Evolutionary conservation across 179 eudicot genomes (phyloP).

Genomic region (Sideroxylon spinosum): DNA sequence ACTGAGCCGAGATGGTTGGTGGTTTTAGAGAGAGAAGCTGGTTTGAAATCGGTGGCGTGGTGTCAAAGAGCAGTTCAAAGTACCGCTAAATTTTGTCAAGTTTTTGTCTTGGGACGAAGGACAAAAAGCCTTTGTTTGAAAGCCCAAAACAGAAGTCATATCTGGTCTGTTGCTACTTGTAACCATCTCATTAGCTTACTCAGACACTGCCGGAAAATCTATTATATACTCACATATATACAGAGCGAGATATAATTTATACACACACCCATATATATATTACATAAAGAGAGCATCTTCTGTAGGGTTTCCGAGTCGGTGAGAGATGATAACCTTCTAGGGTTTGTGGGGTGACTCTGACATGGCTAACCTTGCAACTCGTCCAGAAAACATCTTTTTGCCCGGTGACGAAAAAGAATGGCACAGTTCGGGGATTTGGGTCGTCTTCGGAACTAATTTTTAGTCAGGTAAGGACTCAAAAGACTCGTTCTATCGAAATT

Average conservation of each 20-base stretch:
- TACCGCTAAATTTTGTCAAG: background rate
- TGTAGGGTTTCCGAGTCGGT: constrained; percentile 15
- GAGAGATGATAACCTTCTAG: background rate
- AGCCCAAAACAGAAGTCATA: background rate
- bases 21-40: constrained; percentile 11
- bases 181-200: constrained; percentile 16
- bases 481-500: background rate
- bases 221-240: constrained; percentile 14
- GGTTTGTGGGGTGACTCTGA: background rate
- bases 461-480: constrained; percentile 17
- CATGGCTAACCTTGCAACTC: background rate
- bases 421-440: background rate
- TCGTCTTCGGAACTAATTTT: constrained; percentile 8
- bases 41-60: constrained; percentile 5
- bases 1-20: constrained; percentile 12
- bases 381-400: background rate
- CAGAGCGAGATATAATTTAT: too few relatives aligned
- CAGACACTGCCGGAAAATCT: constrained; percentile 24
- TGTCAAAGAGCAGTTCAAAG: constrained; percentile 18
- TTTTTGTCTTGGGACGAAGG: constrained; percentile 19
- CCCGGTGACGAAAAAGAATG: background rate
- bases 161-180: background rate
- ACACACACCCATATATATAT: background rate
- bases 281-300: background rate
- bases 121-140: constrained; percentile 13